Evolutionary conservation across 2,329 filamentous ascomycete genomes (phyloP).

Genomic region (Fonsecaea erecta): DNA sequence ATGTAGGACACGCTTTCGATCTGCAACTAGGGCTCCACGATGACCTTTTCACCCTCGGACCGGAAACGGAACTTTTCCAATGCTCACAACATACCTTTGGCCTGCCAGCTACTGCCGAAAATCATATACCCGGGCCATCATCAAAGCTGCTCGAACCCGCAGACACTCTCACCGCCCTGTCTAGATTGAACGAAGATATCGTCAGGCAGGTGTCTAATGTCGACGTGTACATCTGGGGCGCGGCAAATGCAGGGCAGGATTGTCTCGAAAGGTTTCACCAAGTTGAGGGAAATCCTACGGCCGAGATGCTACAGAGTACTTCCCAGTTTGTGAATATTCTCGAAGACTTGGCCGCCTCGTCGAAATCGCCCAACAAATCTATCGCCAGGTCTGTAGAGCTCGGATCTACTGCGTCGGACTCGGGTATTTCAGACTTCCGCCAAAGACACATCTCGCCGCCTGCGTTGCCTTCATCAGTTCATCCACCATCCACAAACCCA

Average conservation of each 20-base stretch:
- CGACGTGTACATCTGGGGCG: neutral
- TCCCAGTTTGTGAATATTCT: slow-evolving; percentile 11
- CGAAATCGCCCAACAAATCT: neutral
- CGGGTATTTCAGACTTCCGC: neutral
- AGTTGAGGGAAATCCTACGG: slow-evolving; percentile 9
- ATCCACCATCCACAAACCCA: neutral
- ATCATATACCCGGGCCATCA: neutral
- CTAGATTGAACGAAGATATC: slow-evolving; percentile 15
- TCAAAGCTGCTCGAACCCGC: neutral
- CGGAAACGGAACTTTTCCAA: neutral
- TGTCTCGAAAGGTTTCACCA: slow-evolving; percentile 10
- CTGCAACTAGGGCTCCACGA: neutral
- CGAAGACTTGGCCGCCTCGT: slow-evolving; percentile 2
- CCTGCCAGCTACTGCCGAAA: neutral
- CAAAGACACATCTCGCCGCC: neutral
- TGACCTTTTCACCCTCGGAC: neutral
- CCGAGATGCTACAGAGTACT: slow-evolving; percentile 14
- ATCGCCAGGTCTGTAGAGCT: neutral
- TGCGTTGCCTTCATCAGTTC: neutral
- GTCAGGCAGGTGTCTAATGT: slow-evolving; percentile 5
- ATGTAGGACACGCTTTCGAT: neutral
- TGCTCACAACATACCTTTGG: neutral
- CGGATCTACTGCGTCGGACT: neutral
- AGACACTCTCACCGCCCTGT: slow-evolving; percentile 9
- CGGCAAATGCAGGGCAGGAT: slow-evolving; percentile 7